Evolutionary conservation across 2,329 filamentous ascomycete genomes (phyloP).

Genomic region (Fusarium sororula): DNA sequence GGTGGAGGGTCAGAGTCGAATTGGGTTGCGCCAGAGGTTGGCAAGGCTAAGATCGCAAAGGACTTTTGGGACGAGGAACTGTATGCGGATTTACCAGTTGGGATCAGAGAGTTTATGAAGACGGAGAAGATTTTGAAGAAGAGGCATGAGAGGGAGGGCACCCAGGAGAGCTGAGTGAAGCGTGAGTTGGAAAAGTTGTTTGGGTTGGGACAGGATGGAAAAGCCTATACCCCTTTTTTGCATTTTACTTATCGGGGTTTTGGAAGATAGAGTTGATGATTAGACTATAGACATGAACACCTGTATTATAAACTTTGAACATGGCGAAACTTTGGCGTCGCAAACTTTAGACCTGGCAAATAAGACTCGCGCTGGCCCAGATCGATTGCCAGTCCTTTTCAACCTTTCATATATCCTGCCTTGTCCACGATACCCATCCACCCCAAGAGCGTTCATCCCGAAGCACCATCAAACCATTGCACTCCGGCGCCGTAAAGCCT

Average conservation of each 20-base stretch:
- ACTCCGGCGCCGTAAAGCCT: neutral
- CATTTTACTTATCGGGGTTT: slow-evolving; percentile 10
- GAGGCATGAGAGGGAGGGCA: slow-evolving; percentile 70
- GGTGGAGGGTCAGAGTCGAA: slow-evolving; percentile 78
- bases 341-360: neutral
- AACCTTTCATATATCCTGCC: neutral
- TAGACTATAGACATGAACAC: slow-evolving; percentile 26
- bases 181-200: neutral
- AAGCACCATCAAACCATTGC: no score
- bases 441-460: neutral
- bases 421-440: neutral
- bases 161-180: slow-evolving; percentile 49
- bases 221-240: slow-evolving; percentile 33
- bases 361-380: neutral
- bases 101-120: slow-evolving; percentile 97
- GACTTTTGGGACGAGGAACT: slow-evolving; percentile 72
- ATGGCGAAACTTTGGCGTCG: no score
- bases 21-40: slow-evolving; percentile 58
- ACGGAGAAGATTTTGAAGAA: slow-evolving; percentile 90
- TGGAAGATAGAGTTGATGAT: slow-evolving; percentile 31
- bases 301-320: neutral
- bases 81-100: slow-evolving; percentile 85
- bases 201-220: neutral
- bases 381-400: neutral
- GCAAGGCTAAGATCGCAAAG: slow-evolving; percentile 54